Conservation (phyloP, 1,284 basidiomycete species). For the Pseudomicrostroma phylloplanum region DNA sequence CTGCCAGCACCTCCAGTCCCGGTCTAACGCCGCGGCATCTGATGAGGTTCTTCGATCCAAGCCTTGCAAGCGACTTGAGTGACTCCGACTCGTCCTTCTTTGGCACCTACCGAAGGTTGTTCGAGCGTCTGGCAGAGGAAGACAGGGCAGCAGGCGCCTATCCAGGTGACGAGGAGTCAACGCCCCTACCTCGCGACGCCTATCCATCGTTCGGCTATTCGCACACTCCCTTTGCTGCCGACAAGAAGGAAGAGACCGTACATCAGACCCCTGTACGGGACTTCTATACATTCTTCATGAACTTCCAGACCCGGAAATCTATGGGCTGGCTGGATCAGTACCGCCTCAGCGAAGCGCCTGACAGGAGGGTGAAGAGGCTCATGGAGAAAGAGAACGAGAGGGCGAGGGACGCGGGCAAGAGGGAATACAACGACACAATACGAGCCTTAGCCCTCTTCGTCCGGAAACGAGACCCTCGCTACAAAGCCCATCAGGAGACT, state of each 20-base stretch:
- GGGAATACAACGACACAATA: constrained; percentile 89
- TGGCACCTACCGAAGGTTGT: constrained; percentile 81
- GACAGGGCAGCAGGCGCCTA: constrained; percentile 60
- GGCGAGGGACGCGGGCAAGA: constrained; percentile 72
- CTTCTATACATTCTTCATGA: constrained; percentile 83
- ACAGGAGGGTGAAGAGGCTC: constrained; percentile 68
- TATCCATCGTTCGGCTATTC: constrained; percentile 76
- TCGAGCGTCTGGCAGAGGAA: constrained; percentile 74
- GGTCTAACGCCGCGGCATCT: constrained; percentile 76
- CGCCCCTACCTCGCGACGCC: constrained; percentile 21
- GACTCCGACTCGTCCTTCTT: constrained; percentile 63
- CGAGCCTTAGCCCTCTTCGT: constrained; percentile 73
- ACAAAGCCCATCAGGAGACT: constrained; percentile 58
- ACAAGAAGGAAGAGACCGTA: constrained; percentile 21
- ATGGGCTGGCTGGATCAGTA: constrained; percentile 85
- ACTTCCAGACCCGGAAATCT: constrained; percentile 80
- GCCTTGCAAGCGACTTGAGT: constrained; percentile 63
- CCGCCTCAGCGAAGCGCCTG: constrained; percentile 75
- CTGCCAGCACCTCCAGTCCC: constrained; percentile 66
- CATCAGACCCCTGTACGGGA: constrained; percentile 36
- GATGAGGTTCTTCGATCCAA: constrained; percentile 75
- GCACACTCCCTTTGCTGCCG: constrained; percentile 63
- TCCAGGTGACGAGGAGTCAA: constrained; percentile 49
- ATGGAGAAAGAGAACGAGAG: constrained; percentile 98
- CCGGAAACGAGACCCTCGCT: constrained; percentile 87